A percentile compares a stretch with the other conserved stretches of the same genome.
These are phyloP conservation scores for Ambrosia trifida DNA, from an alignment of 129 eudicot genomes.

Conservation along the genomic window DNA sequence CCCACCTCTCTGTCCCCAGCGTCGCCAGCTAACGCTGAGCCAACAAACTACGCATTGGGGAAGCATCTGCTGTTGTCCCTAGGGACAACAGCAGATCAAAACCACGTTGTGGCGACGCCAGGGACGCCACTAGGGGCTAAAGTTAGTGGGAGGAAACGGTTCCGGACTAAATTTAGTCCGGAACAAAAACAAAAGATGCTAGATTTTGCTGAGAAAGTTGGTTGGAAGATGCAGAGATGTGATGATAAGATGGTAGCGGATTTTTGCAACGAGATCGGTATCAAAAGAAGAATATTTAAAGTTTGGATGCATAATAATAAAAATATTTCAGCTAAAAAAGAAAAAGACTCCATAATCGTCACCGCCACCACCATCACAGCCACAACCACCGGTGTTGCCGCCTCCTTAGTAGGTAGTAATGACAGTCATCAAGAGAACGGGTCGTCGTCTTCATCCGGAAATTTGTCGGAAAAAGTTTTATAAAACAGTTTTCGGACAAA, in stretches of 20 bases:
- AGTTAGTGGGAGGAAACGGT: slow-evolving; percentile 52
- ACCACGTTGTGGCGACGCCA: slow-evolving; percentile 41
- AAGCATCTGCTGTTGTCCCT: slow-evolving; percentile 43
- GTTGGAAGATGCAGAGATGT: slow-evolving; percentile 75
- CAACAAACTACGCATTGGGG: slow-evolving; percentile 37
- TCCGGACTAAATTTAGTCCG: slow-evolving; percentile 70
- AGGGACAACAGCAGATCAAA: slow-evolving; percentile 34
- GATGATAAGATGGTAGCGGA: slow-evolving; percentile 53
- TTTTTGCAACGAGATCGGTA: slow-evolving; percentile 68
- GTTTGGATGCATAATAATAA: slow-evolving; percentile 97
- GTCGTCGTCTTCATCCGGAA: slow-evolving; percentile 52
- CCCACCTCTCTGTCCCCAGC: slow-evolving; percentile 38
- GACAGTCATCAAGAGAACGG: slow-evolving; percentile 39
- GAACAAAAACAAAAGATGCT: slow-evolving; percentile 77
- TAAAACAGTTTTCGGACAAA: too few species aligned
- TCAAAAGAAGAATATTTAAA: slow-evolving; percentile 59
- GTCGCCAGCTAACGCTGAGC: slow-evolving; percentile 53
- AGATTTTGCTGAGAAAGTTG: slow-evolving; percentile 54
- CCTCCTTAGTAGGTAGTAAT: slow-evolving; percentile 17
- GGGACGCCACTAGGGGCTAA: slow-evolving; percentile 53
- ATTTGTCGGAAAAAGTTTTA: too few species aligned
- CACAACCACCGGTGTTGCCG: not conserved
- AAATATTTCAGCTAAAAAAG: slow-evolving; percentile 48
- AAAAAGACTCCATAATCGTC: slow-evolving; percentile 12
- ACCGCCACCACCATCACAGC: not conserved